Evolutionary conservation across 257 asterid species (phyloP).

Genomic region (Coffea eugenioides): DNA sequence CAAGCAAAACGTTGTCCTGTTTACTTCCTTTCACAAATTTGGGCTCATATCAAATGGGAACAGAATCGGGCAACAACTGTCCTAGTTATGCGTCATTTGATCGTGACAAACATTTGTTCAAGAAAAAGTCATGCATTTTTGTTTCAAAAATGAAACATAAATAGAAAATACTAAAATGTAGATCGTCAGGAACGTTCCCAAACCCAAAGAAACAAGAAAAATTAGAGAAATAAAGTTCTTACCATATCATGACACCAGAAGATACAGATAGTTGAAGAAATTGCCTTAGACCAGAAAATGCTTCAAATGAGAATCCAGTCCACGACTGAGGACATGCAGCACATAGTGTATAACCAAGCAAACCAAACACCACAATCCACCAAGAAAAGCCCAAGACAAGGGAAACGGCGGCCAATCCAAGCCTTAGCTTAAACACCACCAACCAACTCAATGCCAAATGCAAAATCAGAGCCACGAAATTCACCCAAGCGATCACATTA

Average conservation of each 20-base stretch:
- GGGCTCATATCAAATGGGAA: too few species aligned
- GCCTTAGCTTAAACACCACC: slow-evolving; percentile 37
- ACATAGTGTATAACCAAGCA: slow-evolving; percentile 41
- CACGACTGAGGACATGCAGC: slow-evolving; percentile 82
- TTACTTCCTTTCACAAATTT: too few species aligned
- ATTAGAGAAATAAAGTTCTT: neutral
- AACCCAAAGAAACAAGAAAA: neutral
- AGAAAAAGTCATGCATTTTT: too few species aligned
- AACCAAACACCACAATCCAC: slow-evolving; percentile 50
- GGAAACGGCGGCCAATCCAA: slow-evolving; percentile 61
- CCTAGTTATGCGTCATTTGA: too few species aligned
- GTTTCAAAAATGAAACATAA: too few species aligned
- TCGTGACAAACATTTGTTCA: too few species aligned
- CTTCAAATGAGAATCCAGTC: slow-evolving; percentile 68
- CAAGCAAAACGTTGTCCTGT: too few species aligned
- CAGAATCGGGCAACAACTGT: too few species aligned
- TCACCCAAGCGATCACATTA: slow-evolving; percentile 52
- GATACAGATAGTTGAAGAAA: slow-evolving; percentile 70
- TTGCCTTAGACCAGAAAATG: slow-evolving; percentile 79
- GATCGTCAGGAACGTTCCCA: too few species aligned
- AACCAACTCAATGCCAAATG: slow-evolving; percentile 60
- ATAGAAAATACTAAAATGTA: too few species aligned
- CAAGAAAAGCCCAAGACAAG: slow-evolving; percentile 55
- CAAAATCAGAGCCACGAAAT: slow-evolving; percentile 38
- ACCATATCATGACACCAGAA: slow-evolving; percentile 96